phyloP scores from a whole-genome alignment of 305 asterid species.

The Solanum hybrid region DNA sequence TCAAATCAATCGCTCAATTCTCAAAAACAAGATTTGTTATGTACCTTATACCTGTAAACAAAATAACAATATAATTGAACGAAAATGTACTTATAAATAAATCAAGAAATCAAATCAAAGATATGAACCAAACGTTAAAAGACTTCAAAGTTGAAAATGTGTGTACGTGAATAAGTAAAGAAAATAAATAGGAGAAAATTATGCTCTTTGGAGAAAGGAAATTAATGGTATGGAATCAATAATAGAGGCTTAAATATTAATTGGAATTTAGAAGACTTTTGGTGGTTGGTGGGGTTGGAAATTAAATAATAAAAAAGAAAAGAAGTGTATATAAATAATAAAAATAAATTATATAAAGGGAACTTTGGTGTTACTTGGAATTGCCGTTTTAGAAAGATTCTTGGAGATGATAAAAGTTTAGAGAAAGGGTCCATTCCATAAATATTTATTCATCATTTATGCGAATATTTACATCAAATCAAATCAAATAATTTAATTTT shows the following conservation, averaged over 20 bases:
- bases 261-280: neutral
- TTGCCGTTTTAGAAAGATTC: constrained; percentile 5
- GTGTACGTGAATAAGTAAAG: constrained; percentile 7
- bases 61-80: neutral
- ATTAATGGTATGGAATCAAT: constrained; percentile 5
- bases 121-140: neutral
- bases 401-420: neutral
- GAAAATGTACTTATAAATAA: neutral
- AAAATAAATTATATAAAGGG: neutral
- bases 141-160: neutral
- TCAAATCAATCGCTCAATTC: constrained; percentile 25
- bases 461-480: neutral
- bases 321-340: neutral
- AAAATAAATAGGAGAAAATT: constrained; percentile 5
- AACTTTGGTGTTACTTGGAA: constrained; percentile 3
- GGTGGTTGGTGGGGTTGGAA: neutral
- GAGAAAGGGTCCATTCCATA: neutral
- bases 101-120: neutral
- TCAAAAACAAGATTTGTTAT: neutral
- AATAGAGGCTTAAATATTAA: neutral
- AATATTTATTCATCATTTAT: neutral
- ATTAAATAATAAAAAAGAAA: neutral
- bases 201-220: neutral
- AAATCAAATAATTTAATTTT: neutral
- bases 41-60: neutral